Evolutionary conservation across 2,329 filamentous ascomycete species (phyloP).

Genomic region (Monilinia laxa): DNA sequence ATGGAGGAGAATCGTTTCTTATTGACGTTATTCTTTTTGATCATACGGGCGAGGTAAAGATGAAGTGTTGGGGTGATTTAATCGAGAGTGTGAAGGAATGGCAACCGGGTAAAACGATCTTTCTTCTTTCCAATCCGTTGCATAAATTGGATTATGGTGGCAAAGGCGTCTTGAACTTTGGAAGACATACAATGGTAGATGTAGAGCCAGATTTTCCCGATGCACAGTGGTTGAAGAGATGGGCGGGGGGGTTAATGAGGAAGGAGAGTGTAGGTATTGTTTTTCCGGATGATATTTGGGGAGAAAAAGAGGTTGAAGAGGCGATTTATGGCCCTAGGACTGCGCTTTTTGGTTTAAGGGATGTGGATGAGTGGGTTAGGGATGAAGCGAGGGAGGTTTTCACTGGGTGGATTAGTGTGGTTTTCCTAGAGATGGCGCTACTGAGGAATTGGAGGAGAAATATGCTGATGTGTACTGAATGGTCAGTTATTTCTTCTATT

Average conservation of each 20-base stretch:
- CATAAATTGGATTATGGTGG: constrained; percentile 30
- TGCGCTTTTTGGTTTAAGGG: constrained; percentile 45
- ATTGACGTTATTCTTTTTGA: constrained; percentile 56
- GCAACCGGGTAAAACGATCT: constrained; percentile 49
- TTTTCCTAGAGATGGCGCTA: constrained; percentile 37
- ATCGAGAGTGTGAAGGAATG: constrained; percentile 47
- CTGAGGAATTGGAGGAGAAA: constrained; percentile 33
- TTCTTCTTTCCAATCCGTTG: constrained; percentile 47
- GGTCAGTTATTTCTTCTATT: constrained; percentile 35
- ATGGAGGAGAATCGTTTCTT: constrained; percentile 46
- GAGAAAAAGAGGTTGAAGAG: constrained; percentile 40
- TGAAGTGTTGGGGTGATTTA: constrained; percentile 57
- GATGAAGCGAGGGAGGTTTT: constrained; percentile 40
- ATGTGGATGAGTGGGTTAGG: constrained; percentile 46
- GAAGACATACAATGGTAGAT: constrained; percentile 52
- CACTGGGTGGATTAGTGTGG: constrained; percentile 43
- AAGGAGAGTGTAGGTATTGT: constrained; percentile 51
- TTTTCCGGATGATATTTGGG: constrained; percentile 47
- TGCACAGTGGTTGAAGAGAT: constrained; percentile 52
- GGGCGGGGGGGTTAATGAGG: constrained; percentile 49
- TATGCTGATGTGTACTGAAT: constrained; percentile 46
- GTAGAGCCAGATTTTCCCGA: constrained; percentile 55
- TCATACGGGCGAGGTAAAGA: constrained; percentile 52
- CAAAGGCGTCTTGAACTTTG: constrained; percentile 39
- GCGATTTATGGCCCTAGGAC: constrained; percentile 40